Percentiles rank a stretch among this genome's conserved stretches.
Conservation (phyloP, 2,329 filamentous ascomycete species). For the Zasmidium angulare region DNA sequence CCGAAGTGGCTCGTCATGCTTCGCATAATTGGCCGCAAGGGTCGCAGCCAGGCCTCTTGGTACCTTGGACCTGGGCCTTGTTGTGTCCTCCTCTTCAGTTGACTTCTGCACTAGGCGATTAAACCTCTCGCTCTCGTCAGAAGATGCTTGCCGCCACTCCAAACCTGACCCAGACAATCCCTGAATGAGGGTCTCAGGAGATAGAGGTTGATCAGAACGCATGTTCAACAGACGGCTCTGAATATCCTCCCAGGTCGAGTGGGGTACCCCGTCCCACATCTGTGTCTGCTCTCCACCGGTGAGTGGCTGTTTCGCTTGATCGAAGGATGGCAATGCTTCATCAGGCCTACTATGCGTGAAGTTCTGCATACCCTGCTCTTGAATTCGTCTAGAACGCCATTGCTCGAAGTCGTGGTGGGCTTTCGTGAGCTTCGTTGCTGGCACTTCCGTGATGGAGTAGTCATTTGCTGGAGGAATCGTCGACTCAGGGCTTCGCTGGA, state of each 20-base stretch:
- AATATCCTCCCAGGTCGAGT: background rate
- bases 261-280: background rate
- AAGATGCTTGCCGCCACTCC: no score
- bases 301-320: background rate
- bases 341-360: no score
- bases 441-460: no score
- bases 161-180: no score
- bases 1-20: slow-evolving; percentile 5
- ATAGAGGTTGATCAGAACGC: no score
- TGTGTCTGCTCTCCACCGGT: background rate
- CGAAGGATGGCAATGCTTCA: no score
- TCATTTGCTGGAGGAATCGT: background rate
- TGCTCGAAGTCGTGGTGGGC: slow-evolving; percentile 83
- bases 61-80: background rate
- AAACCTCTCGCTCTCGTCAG: background rate
- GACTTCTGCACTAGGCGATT: background rate
- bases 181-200: no score
- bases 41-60: background rate
- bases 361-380: no score
- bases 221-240: background rate
- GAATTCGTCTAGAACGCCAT: no score
- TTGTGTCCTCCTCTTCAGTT: background rate
- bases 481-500: slow-evolving; percentile 2
- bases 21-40: slow-evolving; percentile 5
- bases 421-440: no score